Evolutionary conservation across 176 grass and related monocot genomes (phyloP), one percentile per base, ranked within the genome.

Genomic region (Bromus sterilis): DNA sequence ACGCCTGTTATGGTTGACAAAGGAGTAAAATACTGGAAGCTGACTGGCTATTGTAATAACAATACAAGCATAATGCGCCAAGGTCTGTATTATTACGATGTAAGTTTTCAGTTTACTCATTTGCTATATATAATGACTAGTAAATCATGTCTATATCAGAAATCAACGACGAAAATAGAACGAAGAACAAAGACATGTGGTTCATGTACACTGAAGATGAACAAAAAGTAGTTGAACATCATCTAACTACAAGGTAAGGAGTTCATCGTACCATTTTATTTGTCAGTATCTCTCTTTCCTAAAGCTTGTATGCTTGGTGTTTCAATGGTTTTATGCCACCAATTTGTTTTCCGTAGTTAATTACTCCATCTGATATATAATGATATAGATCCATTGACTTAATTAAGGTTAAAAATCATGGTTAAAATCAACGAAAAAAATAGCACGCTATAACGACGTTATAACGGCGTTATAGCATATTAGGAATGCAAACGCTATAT

Each of bases 131-230:
- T 79, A 71, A 8, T 58, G 36, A 80, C 31, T 56, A 53, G 11
- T 48, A 59, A 73, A 75, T 39, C 70, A 75, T 10, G 18, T 39
- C 74, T 74, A 16, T 40, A 29, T 49, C 81, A 89, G 81, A 80
- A 32, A 58, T 84, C 84, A 37, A 65, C 4, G 39, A 70, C 14
- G 66, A 69, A 69, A 69, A 69, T 70, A 26, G 44, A 67, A 6
- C 48, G 61, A 71, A 33, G 65, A 80, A 40, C 15, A 76, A 76
- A 15, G 87, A 89, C 59, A 89, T 80, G 39, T 89, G 87, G 87
- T 84, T 84, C 66, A 80, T 84, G 49, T 75, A 80, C 58, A 84
- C 40, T 61, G 69, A 84, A 68, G 81, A 80, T 30, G 76, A 89
- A 69, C 60, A 89, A 39, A 84, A 69, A 68, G 32, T 75, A 69